These are phyloP conservation scores for Lepiota venenata DNA, from an alignment of 768 basidiomycete species.

Conservation along the genomic window DNA sequence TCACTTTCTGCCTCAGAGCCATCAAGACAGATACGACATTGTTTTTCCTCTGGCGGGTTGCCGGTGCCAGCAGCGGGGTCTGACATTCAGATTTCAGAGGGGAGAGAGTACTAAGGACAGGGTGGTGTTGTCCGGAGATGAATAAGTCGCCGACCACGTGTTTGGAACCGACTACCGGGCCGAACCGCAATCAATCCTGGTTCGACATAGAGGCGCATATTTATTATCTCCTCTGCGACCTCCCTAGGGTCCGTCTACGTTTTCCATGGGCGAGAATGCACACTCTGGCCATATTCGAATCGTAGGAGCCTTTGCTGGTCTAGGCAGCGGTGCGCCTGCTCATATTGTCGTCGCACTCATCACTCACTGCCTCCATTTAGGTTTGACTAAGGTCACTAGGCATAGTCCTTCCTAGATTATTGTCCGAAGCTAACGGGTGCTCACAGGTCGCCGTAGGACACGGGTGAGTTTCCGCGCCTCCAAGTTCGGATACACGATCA, in stretches of 20 bases:
- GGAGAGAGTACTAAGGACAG: conserved; percentile 6
- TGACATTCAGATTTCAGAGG: conserved; percentile 5
- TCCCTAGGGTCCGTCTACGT: neutral
- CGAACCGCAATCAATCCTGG: neutral
- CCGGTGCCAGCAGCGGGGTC: conserved; percentile 8
- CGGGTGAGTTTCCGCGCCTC: conserved; percentile 37
- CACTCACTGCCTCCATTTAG: conserved; percentile 22
- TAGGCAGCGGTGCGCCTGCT: conserved; percentile 51
- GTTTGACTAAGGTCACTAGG: conserved; percentile 50
- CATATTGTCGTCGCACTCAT: neutral
- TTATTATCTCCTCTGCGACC: neutral
- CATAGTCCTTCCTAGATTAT: neutral
- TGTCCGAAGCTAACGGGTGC: conserved; percentile 1
- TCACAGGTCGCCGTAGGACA: conserved; percentile 66
- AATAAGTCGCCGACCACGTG: conserved; percentile 12
- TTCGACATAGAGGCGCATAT: neutral
- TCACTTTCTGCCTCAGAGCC: conserved; percentile 55
- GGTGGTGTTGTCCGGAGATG: neutral
- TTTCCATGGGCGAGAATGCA: conserved; percentile 11
- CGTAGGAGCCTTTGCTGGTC: conserved; percentile 54
- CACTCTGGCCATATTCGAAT: conserved; percentile 39
- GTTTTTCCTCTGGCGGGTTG: conserved; percentile 41
- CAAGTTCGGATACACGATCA: conserved; percentile 8
- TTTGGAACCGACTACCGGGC: neutral
- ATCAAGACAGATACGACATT: conserved; percentile 85